Conservation (phyloP, 148 eudicot species). For the Chenopodium berlandieri region DNA sequence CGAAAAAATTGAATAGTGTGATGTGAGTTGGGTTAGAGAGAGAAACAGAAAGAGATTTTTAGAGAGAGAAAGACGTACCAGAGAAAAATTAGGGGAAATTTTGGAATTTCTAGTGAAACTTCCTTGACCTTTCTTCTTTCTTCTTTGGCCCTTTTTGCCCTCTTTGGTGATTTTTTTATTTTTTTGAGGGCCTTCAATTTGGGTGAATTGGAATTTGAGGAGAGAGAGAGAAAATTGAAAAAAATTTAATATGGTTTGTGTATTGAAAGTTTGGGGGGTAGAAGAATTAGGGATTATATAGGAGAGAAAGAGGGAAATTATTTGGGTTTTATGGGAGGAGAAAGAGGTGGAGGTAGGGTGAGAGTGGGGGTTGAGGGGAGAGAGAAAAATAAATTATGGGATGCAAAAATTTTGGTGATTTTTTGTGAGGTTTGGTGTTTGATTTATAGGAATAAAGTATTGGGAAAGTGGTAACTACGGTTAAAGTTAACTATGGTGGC, state of each 20-base stretch:
- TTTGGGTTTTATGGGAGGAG: neutral
- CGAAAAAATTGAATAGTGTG: constrained; percentile 11
- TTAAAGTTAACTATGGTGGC: constrained; percentile 1
- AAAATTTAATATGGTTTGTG: neutral
- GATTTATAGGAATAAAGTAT: constrained; percentile 16
- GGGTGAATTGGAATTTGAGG: neutral
- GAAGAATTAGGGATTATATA: neutral
- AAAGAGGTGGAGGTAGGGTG: neutral
- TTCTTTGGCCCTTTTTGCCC: neutral
- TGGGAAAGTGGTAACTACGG: constrained; percentile 14
- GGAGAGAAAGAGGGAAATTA: neutral
- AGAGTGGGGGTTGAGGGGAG: neutral
- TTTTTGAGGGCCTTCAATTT: neutral
- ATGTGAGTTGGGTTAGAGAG: neutral
- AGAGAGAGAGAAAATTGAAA: neutral
- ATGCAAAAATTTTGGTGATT: neutral
- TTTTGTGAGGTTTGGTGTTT: constrained; percentile 1
- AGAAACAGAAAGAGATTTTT: neutral
- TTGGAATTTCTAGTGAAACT: constrained; percentile 15
- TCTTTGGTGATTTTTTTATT: neutral
- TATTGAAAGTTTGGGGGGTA: neutral
- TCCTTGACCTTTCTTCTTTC: constrained; percentile 21
- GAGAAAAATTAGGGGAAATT: constrained; percentile 20
- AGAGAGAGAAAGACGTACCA: constrained; percentile 26
- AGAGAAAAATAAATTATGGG: neutral